These are phyloP conservation scores for Paxillus involutus DNA, from an alignment of 768 basidiomycete genomes.

Conservation along the genomic window DNA sequence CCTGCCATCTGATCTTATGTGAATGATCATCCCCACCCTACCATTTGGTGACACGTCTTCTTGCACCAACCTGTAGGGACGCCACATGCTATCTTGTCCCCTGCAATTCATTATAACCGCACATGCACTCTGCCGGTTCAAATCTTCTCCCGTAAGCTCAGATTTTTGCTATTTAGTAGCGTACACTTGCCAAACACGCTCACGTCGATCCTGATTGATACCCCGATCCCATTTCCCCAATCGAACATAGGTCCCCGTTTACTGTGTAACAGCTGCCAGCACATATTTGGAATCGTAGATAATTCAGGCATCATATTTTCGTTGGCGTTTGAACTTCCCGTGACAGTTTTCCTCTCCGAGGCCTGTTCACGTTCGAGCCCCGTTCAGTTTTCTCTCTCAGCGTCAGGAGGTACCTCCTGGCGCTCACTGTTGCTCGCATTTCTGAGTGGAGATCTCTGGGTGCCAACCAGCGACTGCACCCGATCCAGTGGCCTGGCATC, in stretches of 20 bases:
- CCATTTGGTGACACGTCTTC: neutral
- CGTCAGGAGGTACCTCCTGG: neutral
- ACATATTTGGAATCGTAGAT: neutral
- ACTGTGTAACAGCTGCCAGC: neutral
- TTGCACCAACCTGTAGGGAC: neutral
- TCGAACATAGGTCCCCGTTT: slow-evolving; percentile 5
- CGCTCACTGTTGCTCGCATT: neutral
- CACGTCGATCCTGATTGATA: neutral
- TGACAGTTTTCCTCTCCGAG: slow-evolving; percentile 13
- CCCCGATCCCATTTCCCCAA: slow-evolving; percentile 2
- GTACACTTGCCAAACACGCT: slow-evolving; percentile 1
- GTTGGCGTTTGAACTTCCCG: slow-evolving; percentile 1
- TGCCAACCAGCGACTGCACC: neutral
- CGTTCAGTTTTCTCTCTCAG: neutral
- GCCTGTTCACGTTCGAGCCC: slow-evolving; percentile 1
- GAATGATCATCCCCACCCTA: neutral
- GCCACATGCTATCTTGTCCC: neutral
- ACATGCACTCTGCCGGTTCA: neutral
- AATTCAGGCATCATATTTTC: slow-evolving; percentile 1
- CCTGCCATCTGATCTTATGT: slow-evolving; percentile 13
- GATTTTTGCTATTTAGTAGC: slow-evolving; percentile 1
- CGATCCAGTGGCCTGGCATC: neutral
- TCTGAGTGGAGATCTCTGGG: neutral
- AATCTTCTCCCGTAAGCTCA: slow-evolving; percentile 9
- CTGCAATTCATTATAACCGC: neutral